Base-by-base conservation (phyloP, 331 rosid species). In the Stylosanthes scabra region DNA sequence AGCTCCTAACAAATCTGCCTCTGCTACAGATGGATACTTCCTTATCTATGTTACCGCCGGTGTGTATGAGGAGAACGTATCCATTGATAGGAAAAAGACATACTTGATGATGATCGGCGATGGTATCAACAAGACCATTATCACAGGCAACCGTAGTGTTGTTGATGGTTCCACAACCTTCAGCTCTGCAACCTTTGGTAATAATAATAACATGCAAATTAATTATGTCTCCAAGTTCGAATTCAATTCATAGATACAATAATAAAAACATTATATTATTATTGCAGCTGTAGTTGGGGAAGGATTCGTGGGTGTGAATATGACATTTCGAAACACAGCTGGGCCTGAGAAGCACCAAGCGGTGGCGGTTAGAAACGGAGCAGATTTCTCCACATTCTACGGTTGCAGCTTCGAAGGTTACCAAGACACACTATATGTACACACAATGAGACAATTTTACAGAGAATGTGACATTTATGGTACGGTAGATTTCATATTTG, bases 281-380 rank as follows among this genome's bases (percentile, higher is more conserved):
- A 16, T 69, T 83, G 74, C 89, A 89, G 97, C 83, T 62, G 93
- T 92, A 37, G 84, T 64, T 9, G 90, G 86, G 1, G 66, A 88
- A 51, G 93, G 96, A 63, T 92, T 92, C 59, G 92, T 92, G n/a
- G 97, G 87, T 3, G 90, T 92, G 74, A 86, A 92, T 59, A 84
- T 92, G 5, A 92, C 96, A 0, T 28, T 89, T 55, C 89, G 90
- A 0, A 92, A 92, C 88, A 92, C 96, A 0, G 97, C 96, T 0
- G 97, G 97, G 31, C 83, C 97, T 0, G 66, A 11, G 34, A 92
- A 92, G 86, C 97, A 92, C 78, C 97, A 92, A 63, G 97, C 97
- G 0, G 96, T 89, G 9, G 97, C 97, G 2, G 65, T 86, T 63
- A 77, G 97, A 45, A 92, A 76, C 45, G 89, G 97, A 0, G 97